phyloP scores from a whole-genome alignment of 148 eudicot genomes.

The Vaccinium myrtillus region DNA sequence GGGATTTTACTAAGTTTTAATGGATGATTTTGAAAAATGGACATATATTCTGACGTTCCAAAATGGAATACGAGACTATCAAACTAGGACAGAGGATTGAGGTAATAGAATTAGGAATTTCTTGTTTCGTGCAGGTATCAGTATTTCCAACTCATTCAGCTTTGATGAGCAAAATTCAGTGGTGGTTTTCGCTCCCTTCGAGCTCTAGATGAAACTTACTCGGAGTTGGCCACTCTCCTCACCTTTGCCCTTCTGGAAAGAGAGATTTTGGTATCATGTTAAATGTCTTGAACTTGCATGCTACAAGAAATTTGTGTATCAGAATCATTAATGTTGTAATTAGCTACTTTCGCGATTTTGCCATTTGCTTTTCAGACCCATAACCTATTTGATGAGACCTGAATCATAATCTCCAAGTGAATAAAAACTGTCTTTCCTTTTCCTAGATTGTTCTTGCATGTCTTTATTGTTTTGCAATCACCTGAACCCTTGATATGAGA shows the following conservation, averaged over 20 bases:
- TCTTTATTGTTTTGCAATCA: neutral
- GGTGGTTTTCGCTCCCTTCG: constrained; percentile 52
- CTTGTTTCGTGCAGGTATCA: constrained; percentile 35
- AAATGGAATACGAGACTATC: no score
- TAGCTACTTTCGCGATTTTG: neutral
- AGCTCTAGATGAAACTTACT: constrained; percentile 27
- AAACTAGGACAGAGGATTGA: no score
- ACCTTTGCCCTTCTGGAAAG: neutral
- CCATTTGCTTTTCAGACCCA: constrained; percentile 1
- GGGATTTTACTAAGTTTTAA: no score
- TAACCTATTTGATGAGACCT: neutral
- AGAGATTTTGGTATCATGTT: constrained; percentile 9
- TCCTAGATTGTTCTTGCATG: neutral
- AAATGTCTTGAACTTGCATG: neutral
- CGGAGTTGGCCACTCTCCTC: neutral
- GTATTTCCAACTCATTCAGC: constrained; percentile 64
- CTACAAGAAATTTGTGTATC: neutral
- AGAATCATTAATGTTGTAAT: no score
- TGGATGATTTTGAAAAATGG: no score
- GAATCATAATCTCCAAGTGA: constrained; percentile 6
- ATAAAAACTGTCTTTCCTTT: constrained; percentile 15
- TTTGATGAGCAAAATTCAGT: constrained; percentile 63
- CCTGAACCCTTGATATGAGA: neutral
- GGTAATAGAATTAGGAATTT: no score
- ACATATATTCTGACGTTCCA: no score